These are phyloP conservation scores for Ulmus americana DNA, from an alignment of 331 rosid species.

Conservation along the genomic window DNA sequence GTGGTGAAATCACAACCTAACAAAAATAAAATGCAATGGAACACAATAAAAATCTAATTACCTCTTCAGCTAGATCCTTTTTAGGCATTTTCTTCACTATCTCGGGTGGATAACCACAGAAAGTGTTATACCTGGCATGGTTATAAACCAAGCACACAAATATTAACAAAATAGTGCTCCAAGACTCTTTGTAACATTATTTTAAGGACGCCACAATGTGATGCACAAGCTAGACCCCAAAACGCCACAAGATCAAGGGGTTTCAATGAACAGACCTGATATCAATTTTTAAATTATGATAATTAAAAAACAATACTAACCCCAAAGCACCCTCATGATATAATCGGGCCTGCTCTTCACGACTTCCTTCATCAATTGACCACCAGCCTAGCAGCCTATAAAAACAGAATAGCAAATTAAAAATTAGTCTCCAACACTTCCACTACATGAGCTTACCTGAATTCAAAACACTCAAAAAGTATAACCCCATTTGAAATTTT, in stretches of 20 bases:
- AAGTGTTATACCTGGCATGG: constrained; percentile 76
- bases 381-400: constrained; percentile 96
- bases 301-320: constrained; percentile 40
- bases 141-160: constrained; percentile 26
- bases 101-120: constrained; percentile 94
- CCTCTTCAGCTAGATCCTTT: constrained; percentile 99
- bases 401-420: constrained; percentile 27
- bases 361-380: constrained; percentile 98
- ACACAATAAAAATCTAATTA: constrained; percentile 24
- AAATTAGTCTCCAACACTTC: constrained; percentile 16
- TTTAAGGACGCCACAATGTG: background rate
- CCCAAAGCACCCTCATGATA: constrained; percentile 82
- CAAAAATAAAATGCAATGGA: constrained; percentile 10
- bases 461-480: constrained; percentile 19
- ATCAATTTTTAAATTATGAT: constrained; percentile 2
- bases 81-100: constrained; percentile 98
- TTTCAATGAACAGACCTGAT: no score
- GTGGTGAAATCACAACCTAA: constrained; percentile 5
- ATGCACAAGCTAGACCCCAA: background rate
- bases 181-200: background rate
- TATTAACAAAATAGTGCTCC: constrained; percentile 19
- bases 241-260: background rate
- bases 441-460: constrained; percentile 14
- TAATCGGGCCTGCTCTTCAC: constrained; percentile 80
- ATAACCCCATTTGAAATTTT: constrained; percentile 9